Evolutionary conservation across 2,329 filamentous ascomycete species (phyloP), one percentile per base, ranked within the genome.

Genomic region (Venturia oleaginea): DNA sequence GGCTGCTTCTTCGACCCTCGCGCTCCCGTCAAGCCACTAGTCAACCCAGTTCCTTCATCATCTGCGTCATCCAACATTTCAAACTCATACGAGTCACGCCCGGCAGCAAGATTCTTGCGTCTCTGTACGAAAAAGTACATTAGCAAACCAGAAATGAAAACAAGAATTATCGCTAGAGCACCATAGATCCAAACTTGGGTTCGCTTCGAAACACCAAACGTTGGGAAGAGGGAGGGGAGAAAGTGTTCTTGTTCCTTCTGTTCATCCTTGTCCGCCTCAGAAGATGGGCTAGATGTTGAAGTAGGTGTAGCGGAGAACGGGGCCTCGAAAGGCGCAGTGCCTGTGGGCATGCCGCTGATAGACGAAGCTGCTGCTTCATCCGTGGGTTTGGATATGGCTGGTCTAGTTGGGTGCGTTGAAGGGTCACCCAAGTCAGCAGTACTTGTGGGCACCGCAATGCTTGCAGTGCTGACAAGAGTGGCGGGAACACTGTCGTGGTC

Each of bases 131-230:
- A 91, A 70, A 96, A 84, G 79, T 93, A 97, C 54, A 87, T 80
- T n/a, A 86, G 90, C 0, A 99, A 83, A 3, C 87, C 90, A 64
- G 80, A 77, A 75, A 92, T 92, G 80, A 99, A 99, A 61, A 89
- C 79, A 15, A 89, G 79, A 67, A 99, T 99, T 24, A 97, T 84
- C n/a, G 82, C 86, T 27, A 94, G 78, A 3, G 92, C 86, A 65
- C 91, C 92, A 74, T 88, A 97, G 69, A 99, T 96, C 94, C 94
- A 99, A 66, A 90, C 84, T 73, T 95, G 91, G 0, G 92, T 96
- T 71, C 85, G 86, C 69, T 91, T 91, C 10, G 89, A 92, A 43
- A 92, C 88, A 63, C 92, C 91, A 71, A 97, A 96, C 1, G 90
- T 93, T 0, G 93, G 92, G 72, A 97, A 88, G 80, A 89, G 90